phyloP scores from a whole-genome alignment of 1,284 basidiomycete genomes.

The Moesziomyces sp. region DNA sequence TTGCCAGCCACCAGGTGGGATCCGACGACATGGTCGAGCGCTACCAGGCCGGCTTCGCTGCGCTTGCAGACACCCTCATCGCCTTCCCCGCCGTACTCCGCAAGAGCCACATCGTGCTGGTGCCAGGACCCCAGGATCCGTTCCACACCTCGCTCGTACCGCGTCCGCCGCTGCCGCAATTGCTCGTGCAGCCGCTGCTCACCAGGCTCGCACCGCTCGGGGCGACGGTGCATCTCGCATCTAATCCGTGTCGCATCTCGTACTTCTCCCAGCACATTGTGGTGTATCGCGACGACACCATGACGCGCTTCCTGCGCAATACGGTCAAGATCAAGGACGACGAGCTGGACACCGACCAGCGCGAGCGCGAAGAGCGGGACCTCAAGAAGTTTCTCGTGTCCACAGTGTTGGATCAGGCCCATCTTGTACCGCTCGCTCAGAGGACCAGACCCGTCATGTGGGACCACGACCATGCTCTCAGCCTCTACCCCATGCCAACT shows the following conservation, averaged over 20 bases:
- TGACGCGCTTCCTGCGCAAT: slow-evolving; percentile 93
- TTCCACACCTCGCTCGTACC: slow-evolving; percentile 77
- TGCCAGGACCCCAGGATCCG: slow-evolving; percentile 92
- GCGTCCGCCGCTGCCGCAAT: slow-evolving; percentile 71
- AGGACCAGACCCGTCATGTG: slow-evolving; percentile 84
- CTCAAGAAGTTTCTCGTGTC: slow-evolving; percentile 59
- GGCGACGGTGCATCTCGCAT: slow-evolving; percentile 73
- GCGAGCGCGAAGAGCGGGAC: slow-evolving; percentile 57
- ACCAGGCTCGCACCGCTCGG: slow-evolving; percentile 27
- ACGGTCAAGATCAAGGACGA: slow-evolving; percentile 61
- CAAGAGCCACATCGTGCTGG: slow-evolving; percentile 87
- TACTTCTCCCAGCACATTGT: slow-evolving; percentile 98
- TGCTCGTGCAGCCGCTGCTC: slow-evolving; percentile 73
- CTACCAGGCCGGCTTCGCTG: slow-evolving; percentile 74
- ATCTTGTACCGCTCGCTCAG: slow-evolving; percentile 84
- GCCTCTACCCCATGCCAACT: slow-evolving; percentile 94
- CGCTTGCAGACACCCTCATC: slow-evolving; percentile 83
- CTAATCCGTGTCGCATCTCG: slow-evolving; percentile 92
- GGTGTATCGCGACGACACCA: slow-evolving; percentile 89
- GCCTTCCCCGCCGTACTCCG: slow-evolving; percentile 81
- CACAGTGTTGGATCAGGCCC: slow-evolving; percentile 67
- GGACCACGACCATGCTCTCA: slow-evolving; percentile 90
- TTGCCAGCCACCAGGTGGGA: slow-evolving; percentile 80
- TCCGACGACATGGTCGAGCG: slow-evolving; percentile 80
- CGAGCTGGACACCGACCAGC: slow-evolving; percentile 40